Base-by-base conservation (phyloP, 345 rosid genomes). In the Mercurialis annua region DNA sequence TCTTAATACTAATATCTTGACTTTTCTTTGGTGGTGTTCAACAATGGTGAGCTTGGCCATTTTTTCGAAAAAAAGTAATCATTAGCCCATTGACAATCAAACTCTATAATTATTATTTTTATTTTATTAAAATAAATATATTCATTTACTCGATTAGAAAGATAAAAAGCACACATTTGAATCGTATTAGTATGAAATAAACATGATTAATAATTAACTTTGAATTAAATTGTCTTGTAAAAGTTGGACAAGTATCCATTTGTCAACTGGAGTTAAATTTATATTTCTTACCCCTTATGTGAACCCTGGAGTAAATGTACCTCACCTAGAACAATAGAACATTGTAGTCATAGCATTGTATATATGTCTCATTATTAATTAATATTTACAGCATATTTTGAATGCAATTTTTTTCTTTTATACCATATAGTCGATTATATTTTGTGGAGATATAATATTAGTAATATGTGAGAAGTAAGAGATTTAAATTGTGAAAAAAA, bases 21-120 rank as follows among this genome's bases (percentile, higher is more conserved):
- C 68, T 62, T 49, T 42, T 53, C 27, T 10, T 27, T 24, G 29
- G 43, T 76, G 57, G 15, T 29, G 20, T 40, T 53, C 85, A 84
- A 80, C 65, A 12, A 62, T 53, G 30, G 73, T 15, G 66, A 48
- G 61, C 67, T 61, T 11, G n/a, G n/a, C 30, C 57, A 9, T 9
- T 36, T 33, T 21, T 55, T 21, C 36, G n/a, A 12, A 21, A n/a
- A 3, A 23, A 16, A 33, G 47, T 65, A 65, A 65, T 26, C 17
- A 55, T 18, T 43, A 34, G 33, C 33, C 33, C 16, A 36, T 2
- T 11, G 27, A 12, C 6, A n/a, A n/a, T n/a, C n/a, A n/a, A n/a
- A n/a, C n/a, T n/a, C n/a, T n/a, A n/a, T n/a, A n/a, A n/a, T n/a
- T n/a, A 36, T 36, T 36, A n/a, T 36, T 36, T 36, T 36, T 36